A percentile compares a stretch with the other conserved stretches of the same genome.
phyloP scores from a whole-genome alignment of 2,329 filamentous ascomycete species.

The Pseudogymnoascus sp. region DNA sequence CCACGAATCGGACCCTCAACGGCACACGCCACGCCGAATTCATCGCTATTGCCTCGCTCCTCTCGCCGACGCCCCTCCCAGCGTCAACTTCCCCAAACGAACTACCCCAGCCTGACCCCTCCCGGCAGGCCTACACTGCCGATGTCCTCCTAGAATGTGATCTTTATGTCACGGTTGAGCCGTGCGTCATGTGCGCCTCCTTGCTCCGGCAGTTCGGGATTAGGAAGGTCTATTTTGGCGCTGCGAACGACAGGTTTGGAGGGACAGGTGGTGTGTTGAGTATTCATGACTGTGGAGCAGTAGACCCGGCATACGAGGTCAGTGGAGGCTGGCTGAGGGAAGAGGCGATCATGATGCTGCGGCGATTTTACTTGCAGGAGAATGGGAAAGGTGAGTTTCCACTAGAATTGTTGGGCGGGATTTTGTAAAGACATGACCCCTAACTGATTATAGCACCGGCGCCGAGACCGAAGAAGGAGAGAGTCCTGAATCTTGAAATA shows the following conservation, averaged over 20 bases:
- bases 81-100: constrained; percentile 28
- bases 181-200: constrained; percentile 97
- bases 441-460: constrained; percentile 23
- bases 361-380: constrained; percentile 96
- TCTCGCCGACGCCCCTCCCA: constrained; percentile 44
- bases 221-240: constrained; percentile 87
- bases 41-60: constrained; percentile 66
- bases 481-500: constrained; percentile 27
- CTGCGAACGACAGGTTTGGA: constrained; percentile 92
- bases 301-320: constrained; percentile 57
- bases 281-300: constrained; percentile 48
- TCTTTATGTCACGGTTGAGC: constrained; percentile 95
- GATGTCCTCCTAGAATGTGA: constrained; percentile 62
- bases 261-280: constrained; percentile 90
- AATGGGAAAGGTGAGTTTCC: constrained; percentile 74
- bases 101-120: constrained; percentile 23
- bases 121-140: constrained; percentile 45
- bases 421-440: neutral
- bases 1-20: constrained; percentile 83
- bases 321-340: constrained; percentile 83
- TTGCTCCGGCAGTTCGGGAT: constrained; percentile 83
- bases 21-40: constrained; percentile 95
- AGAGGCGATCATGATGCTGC: constrained; percentile 84
- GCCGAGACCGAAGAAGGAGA: constrained; percentile 27
- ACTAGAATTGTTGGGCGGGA: neutral